phyloP scores from a whole-genome alignment of 2,329 filamentous ascomycete species.

The Didymella lethalis region DNA sequence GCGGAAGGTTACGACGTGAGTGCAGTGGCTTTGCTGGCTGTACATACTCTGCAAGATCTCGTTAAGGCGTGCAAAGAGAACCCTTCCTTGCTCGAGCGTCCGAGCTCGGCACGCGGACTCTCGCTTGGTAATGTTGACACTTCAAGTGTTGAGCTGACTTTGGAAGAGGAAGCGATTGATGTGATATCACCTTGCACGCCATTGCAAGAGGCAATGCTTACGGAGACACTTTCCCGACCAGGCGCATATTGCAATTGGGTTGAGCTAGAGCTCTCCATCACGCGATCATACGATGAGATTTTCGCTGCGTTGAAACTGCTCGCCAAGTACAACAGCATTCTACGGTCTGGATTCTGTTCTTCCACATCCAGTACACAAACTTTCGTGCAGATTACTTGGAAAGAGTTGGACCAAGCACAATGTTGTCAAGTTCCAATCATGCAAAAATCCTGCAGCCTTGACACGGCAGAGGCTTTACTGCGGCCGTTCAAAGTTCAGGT shows the following conservation, averaged over 20 bases:
- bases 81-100: neutral
- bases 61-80: constrained; percentile 28
- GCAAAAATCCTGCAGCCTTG: constrained; percentile 52
- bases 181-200: constrained; percentile 70
- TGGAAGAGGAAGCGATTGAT: constrained; percentile 20
- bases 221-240: constrained; percentile 69
- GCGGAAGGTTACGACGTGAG: constrained; percentile 62
- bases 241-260: constrained; percentile 81
- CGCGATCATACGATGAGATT: constrained; percentile 51
- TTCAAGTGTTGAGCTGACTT: neutral
- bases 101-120: neutral
- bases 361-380: constrained; percentile 51
- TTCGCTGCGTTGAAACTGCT: constrained; percentile 39
- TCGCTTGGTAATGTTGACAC: neutral
- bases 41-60: constrained; percentile 55
- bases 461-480: constrained; percentile 55
- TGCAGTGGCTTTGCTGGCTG: constrained; percentile 69
- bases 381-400: constrained; percentile 72
- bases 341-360: constrained; percentile 76
- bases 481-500: constrained; percentile 71
- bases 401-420: constrained; percentile 54
- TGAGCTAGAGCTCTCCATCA: constrained; percentile 64
- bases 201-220: constrained; percentile 81
- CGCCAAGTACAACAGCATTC: constrained; percentile 64
- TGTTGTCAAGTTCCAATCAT: constrained; percentile 55